Base-by-base conservation (phyloP, 2,329 filamentous ascomycete genomes). In the Boeremia exigua region DNA sequence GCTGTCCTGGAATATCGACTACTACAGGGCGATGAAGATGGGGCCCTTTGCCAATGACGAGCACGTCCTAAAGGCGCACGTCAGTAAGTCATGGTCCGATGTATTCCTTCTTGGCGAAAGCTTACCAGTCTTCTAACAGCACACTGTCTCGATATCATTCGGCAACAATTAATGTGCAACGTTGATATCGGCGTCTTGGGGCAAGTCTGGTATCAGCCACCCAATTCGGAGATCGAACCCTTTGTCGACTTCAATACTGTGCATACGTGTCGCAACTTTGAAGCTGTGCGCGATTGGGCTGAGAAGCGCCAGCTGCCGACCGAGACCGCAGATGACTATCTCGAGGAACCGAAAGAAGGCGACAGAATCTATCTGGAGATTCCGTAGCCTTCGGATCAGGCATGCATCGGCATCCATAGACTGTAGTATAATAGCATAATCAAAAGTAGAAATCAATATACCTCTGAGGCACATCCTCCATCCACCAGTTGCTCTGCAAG, bases 141-240 rank as follows among this genome's bases (percentile, higher is more conserved):
- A 3, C 85, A 88, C 56, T 88, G 86, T 50, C 77, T 88, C 17
- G 86, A 88, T 56, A 84, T 83, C 5, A 60, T 88, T 38, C 83
- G 85, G 1, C 86, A 88, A 63, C 82, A 86, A 15, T 76, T 88
- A 23, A 87, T 87, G 83, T 88, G 86, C 68, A 84, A 81, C 25
- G 76, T 83, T 33, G 86, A 88, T 60, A 80, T 83, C 1, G 84
- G 80, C 0, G 79, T 88, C 0, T 75, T 88, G 0, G 85, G 85
- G 7, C 84, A 88, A 62, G 80, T 88, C 1, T 88, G 86, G 85
- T 80, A 80, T 10, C 75, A 84, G 43, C 71, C 73, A 27, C 79
- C 84, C 1, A 63, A 76, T 1, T 70, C 77, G 8, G 78, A 80
- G 0, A 78, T 84, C 0, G 72, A 75, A 38, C 79, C 84, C 0